phyloP scores from a whole-genome alignment of 495 filamentous ascomycete genomes.

The Aspergillus ostianus region DNA sequence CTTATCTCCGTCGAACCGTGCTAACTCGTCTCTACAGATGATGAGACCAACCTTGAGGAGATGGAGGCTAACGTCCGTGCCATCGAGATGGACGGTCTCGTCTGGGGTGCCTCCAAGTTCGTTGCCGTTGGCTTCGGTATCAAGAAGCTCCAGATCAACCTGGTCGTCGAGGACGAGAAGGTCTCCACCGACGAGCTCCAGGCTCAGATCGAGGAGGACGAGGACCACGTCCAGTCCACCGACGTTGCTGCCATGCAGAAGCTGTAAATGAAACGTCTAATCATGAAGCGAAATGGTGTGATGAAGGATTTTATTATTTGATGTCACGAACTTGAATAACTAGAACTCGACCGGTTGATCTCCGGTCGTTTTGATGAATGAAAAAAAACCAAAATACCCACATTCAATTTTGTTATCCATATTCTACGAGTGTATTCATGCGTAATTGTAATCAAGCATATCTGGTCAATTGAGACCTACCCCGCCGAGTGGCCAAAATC shows the following conservation, averaged over 20 bases:
- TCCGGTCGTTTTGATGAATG: constrained; percentile 25
- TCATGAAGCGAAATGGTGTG: constrained; percentile 41
- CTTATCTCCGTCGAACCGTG: not conserved
- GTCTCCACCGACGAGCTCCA: constrained; percentile 85
- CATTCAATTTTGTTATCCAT: not conserved
- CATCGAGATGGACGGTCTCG: constrained; percentile 90
- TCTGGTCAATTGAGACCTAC: not conserved
- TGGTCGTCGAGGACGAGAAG: constrained; percentile 97
- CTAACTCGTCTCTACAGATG: constrained; percentile 57
- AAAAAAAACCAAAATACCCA: constrained; percentile 17
- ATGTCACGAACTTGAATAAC: constrained; percentile 31
- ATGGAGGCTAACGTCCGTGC: constrained; percentile 79
- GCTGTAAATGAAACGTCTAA: constrained; percentile 59
- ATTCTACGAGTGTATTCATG: not conserved
- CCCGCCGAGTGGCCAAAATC: not conserved
- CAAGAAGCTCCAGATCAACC: constrained; percentile 99
- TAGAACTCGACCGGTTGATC: constrained; percentile 15
- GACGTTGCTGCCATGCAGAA: constrained; percentile 94
- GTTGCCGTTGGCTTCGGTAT: constrained; percentile 93
- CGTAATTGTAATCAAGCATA: not conserved
- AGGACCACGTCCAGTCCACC: constrained; percentile 96
- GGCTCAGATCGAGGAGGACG: constrained; percentile 79
- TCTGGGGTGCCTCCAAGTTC: constrained; percentile 92
- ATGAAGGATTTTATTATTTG: constrained; percentile 37
- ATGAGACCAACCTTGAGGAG: constrained; percentile 85